phyloP scores from a whole-genome alignment of 495 filamentous ascomycete species.

The Podospora tetraspora region DNA sequence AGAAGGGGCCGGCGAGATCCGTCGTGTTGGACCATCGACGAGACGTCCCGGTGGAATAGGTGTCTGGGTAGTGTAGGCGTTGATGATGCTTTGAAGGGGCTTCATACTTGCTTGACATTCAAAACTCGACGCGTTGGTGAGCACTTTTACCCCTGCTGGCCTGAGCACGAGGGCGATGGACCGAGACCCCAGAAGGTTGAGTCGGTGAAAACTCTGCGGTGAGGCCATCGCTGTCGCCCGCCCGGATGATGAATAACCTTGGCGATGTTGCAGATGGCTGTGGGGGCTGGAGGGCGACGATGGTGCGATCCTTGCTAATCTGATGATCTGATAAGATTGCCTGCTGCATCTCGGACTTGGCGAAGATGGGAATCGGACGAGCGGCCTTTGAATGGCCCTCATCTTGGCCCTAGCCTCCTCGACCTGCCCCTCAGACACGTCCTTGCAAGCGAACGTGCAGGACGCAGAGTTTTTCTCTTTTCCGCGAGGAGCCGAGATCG shows the following conservation, averaged over 20 bases:
- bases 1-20: not conserved
- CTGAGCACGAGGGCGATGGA: not conserved
- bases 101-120: not conserved
- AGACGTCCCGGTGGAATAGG: no score
- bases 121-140: not conserved
- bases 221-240: not conserved
- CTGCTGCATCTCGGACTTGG: slow-evolving; percentile 17
- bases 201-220: not conserved
- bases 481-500: slow-evolving; percentile 4
- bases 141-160: not conserved
- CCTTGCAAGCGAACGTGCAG: slow-evolving; percentile 2
- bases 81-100: no score
- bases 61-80: no score
- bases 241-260: not conserved
- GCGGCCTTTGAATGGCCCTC: not conserved
- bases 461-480: not conserved
- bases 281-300: slow-evolving; percentile 12
- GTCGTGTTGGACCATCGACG: no score
- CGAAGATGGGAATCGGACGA: slow-evolving; percentile 18
- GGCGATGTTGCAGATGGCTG: not conserved
- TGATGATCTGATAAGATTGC: slow-evolving; percentile 50
- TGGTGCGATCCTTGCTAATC: slow-evolving; percentile 25
- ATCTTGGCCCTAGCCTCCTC: not conserved
- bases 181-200: not conserved
- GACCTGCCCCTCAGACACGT: not conserved